A percentile compares a stretch with the other conserved stretches of the same genome.
Conservation (phyloP, 306 rosid species). For the Begonia masoniana region DNA sequence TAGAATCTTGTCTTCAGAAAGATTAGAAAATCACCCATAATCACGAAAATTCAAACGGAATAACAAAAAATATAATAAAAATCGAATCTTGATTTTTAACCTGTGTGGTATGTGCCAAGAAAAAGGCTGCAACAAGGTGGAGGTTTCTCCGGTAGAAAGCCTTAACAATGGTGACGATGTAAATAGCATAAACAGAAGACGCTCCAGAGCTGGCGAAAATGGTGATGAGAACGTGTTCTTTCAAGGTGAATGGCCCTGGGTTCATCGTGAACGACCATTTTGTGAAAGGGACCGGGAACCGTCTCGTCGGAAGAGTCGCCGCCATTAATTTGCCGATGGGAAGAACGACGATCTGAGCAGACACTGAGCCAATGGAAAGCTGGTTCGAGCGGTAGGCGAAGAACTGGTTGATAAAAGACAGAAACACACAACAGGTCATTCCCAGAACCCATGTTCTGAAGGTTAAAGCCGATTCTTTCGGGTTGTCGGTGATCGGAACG, state of each 20-base stretch:
- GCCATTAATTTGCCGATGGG: conserved; percentile 30
- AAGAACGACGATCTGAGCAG: conserved; percentile 20
- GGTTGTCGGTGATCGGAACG: conserved; percentile 29
- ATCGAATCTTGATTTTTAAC: conserved; percentile 2
- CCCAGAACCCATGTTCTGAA: conserved; percentile 31
- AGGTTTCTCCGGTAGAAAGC: conserved; percentile 15
- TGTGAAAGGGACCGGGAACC: conserved; percentile 2
- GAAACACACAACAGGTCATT: conserved; percentile 6
- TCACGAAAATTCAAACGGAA: not conserved
- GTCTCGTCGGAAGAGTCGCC: conserved; percentile 9
- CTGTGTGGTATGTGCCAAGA: conserved; percentile 24
- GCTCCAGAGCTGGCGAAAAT: conserved; percentile 28
- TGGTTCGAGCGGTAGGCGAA: conserved; percentile 20
- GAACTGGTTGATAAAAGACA: conserved; percentile 20
- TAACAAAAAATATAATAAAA: not conserved
- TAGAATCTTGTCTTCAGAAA: not conserved
- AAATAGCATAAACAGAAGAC: conserved; percentile 15
- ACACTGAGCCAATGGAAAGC: conserved; percentile 13
- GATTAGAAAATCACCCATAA: not conserved
- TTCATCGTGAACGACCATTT: conserved; percentile 21
- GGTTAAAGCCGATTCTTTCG: conserved; percentile 16
- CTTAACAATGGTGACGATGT: conserved; percentile 19
- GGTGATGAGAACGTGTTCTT: conserved; percentile 30
- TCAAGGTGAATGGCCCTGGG: conserved; percentile 31
- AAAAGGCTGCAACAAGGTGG: conserved; percentile 15